phyloP scores from a whole-genome alignment of 2,329 filamentous ascomycete species.

The Albophoma yamanashiensis region DNA sequence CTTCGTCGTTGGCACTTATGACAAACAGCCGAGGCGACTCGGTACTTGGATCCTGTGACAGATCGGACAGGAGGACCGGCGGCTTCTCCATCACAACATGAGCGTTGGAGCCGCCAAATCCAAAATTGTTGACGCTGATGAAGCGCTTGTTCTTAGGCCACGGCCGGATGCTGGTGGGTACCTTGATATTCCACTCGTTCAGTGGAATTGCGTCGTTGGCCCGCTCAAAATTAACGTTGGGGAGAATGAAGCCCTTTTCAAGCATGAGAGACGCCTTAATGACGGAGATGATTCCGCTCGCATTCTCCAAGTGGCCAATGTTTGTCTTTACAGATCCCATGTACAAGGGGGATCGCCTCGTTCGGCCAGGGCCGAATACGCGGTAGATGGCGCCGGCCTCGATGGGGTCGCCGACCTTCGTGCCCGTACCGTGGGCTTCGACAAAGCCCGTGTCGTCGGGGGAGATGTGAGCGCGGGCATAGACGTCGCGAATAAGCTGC shows the following conservation, averaged over 20 bases:
- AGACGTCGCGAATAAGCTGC: conserved; percentile 25
- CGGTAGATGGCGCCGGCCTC: conserved; percentile 37
- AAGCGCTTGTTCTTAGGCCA: conserved; percentile 38
- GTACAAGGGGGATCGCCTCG: conserved; percentile 29
- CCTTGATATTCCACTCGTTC: conserved; percentile 38
- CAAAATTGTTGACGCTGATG: conserved; percentile 39
- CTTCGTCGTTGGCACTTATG: conserved; percentile 27
- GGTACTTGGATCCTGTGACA: not conserved
- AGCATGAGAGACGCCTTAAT: conserved; percentile 43
- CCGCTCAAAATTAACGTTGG: conserved; percentile 38
- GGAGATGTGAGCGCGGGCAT: conserved; percentile 17
- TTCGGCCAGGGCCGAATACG: conserved; percentile 28
- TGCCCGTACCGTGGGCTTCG: conserved; percentile 48
- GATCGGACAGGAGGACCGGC: conserved; percentile 1
- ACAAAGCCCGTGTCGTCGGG: conserved; percentile 20
- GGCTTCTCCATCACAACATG: conserved; percentile 26
- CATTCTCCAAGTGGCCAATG: conserved; percentile 40
- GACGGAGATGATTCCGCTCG: conserved; percentile 37
- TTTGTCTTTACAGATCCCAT: conserved; percentile 40
- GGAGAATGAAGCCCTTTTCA: conserved; percentile 37
- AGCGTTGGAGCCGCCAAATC: conserved; percentile 34
- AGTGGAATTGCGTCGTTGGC: conserved; percentile 38
- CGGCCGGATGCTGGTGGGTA: conserved; percentile 30
- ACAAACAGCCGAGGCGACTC: conserved; percentile 27
- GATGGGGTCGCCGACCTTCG: conserved; percentile 43